phyloP scores from a whole-genome alignment of 352 stramenopile genomes.

The Pythium rishiriense region DNA sequence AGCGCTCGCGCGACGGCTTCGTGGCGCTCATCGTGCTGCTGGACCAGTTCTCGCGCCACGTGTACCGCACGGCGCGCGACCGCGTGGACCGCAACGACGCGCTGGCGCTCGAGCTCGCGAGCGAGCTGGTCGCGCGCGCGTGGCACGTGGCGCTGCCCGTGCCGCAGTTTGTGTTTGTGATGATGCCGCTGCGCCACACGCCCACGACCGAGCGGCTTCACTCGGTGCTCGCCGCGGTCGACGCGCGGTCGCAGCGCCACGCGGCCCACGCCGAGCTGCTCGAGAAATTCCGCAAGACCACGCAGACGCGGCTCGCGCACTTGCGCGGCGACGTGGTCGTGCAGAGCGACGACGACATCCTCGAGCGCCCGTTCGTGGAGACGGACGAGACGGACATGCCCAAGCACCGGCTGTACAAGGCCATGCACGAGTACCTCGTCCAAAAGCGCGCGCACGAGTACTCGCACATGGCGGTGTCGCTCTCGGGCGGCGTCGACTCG shows the following conservation, averaged over 20 bases:
- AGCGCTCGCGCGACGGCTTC: conserved; percentile 34
- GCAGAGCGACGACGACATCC: conserved; percentile 59
- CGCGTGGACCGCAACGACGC: conserved; percentile 44
- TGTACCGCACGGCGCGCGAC: conserved; percentile 51
- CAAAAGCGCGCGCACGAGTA: conserved; percentile 41
- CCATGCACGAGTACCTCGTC: conserved; percentile 73
- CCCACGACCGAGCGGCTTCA: conserved; percentile 57
- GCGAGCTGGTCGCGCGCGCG: conserved; percentile 42
- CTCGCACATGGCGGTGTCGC: conserved; percentile 82
- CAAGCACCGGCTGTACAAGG: conserved; percentile 61
- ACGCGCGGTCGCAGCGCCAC: conserved; percentile 43
- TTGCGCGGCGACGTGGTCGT: conserved; percentile 33
- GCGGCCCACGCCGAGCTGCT: conserved; percentile 61
- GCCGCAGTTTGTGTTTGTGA: conserved; percentile 70
- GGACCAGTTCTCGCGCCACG: conserved; percentile 86
- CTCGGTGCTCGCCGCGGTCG: conserved; percentile 54
- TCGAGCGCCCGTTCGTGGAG: conserved; percentile 62
- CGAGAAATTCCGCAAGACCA: conserved; percentile 84
- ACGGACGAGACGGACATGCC: conserved; percentile 73
- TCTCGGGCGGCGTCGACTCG: conserved; percentile 96
- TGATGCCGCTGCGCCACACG: conserved; percentile 88
- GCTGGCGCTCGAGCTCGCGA: conserved; percentile 44
- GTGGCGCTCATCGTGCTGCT: conserved; percentile 85
- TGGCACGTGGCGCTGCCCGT: conserved; percentile 61
- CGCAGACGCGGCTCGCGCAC: conserved; percentile 67